Conservation (phyloP, 2,329 filamentous ascomycete genomes). For the Karstenula rhodostoma region DNA sequence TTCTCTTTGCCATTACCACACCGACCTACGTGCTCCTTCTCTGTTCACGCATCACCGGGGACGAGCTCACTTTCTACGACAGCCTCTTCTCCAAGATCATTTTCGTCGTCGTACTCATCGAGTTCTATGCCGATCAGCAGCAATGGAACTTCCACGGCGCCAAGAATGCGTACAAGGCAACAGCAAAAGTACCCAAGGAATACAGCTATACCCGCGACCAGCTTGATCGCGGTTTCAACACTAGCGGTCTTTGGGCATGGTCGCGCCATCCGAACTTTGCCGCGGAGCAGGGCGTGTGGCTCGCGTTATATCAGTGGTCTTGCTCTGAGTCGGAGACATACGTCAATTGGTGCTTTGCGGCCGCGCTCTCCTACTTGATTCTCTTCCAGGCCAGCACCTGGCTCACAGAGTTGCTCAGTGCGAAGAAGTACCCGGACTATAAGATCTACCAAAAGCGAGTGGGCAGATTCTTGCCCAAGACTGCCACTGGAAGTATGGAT, state of each 20-base stretch:
- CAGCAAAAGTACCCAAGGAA: constrained; percentile 71
- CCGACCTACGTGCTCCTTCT: constrained; percentile 87
- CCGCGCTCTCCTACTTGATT: constrained; percentile 73
- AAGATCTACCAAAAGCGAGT: constrained; percentile 82
- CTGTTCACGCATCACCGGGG: constrained; percentile 67
- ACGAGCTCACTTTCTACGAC: constrained; percentile 62
- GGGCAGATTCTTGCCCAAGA: constrained; percentile 79
- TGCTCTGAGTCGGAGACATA: constrained; percentile 75
- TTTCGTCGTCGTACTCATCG: constrained; percentile 66
- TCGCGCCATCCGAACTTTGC: constrained; percentile 95
- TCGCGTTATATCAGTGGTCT: constrained; percentile 86
- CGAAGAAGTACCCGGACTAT: constrained; percentile 89
- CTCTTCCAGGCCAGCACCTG: constrained; percentile 91
- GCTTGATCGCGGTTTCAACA: constrained; percentile 88
- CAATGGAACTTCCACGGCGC: constrained; percentile 91
- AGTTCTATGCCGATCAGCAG: constrained; percentile 88
- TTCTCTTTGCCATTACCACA: constrained; percentile 79
- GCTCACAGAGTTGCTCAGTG: constrained; percentile 83
- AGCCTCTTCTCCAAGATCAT: constrained; percentile 63
- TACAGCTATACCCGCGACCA: constrained; percentile 74
- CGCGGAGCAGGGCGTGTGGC: constrained; percentile 90
- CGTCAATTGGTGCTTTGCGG: constrained; percentile 81
- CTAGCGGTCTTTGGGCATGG: constrained; percentile 84
- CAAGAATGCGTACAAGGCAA: constrained; percentile 77
- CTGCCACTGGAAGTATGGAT: constrained; percentile 43